These are phyloP conservation scores for Nannochloropsis gaditana DNA, from an alignment of 108 stramenopile genomes.

Conservation along the genomic window DNA sequence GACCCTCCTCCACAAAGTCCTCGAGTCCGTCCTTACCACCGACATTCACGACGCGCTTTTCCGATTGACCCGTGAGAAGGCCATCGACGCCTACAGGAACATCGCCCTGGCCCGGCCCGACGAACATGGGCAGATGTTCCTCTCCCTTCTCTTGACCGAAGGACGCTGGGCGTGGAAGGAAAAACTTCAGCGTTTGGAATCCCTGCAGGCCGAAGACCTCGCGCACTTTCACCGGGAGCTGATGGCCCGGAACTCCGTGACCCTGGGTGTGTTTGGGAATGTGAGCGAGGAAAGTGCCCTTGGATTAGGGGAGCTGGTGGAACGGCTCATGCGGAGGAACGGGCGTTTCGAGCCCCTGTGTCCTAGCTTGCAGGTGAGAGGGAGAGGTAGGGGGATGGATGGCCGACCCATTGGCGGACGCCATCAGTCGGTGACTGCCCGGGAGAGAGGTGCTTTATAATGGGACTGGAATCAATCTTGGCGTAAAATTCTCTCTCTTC, in stretches of 20 bases:
- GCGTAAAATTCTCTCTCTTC: not conserved
- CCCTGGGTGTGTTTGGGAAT: constrained; percentile 64
- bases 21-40: constrained; percentile 47
- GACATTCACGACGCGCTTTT: constrained; percentile 50
- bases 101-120: constrained; percentile 59
- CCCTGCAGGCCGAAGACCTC: constrained; percentile 43
- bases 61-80: constrained; percentile 53
- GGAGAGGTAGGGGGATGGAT: not conserved
- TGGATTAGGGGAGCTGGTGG: constrained; percentile 38
- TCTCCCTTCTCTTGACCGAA: constrained; percentile 45
- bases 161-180: constrained; percentile 54
- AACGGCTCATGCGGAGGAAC: not conserved
- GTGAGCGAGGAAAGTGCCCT: constrained; percentile 54
- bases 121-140: constrained; percentile 48
- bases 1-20: constrained; percentile 58
- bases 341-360: not conserved
- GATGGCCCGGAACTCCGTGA: constrained; percentile 47
- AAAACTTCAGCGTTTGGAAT: not conserved
- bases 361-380: not conserved
- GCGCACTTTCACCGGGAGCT: constrained; percentile 46
- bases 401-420: not conserved
- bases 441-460: not conserved
- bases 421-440: not conserved
- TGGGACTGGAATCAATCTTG: too few relatives aligned
- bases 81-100: constrained; percentile 49